phyloP scores from a whole-genome alignment of 75 land plant species.

The Pinus tabuliformis region DNA sequence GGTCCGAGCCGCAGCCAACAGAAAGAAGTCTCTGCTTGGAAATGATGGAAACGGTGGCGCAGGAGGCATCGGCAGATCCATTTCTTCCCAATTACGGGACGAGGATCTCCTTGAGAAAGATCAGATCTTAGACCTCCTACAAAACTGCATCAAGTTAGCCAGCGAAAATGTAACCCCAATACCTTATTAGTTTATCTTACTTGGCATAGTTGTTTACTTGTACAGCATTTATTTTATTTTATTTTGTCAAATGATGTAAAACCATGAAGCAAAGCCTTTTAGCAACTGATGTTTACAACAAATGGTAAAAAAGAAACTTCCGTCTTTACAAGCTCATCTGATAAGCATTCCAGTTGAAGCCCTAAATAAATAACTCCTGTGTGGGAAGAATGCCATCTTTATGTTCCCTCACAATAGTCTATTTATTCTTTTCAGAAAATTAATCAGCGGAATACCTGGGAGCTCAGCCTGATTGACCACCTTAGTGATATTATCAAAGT shows the following conservation, averaged over 20 bases:
- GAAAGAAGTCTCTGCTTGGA: constrained; percentile 37
- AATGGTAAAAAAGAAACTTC: too few relatives aligned
- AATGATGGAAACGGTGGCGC: too few relatives aligned
- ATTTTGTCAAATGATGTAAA: too few relatives aligned
- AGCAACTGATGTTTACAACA: too few relatives aligned
- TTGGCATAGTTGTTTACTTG: too few relatives aligned
- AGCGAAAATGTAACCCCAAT: constrained; percentile 67
- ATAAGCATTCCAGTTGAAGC: too few relatives aligned
- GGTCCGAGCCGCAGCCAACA: constrained; percentile 46
- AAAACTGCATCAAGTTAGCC: constrained; percentile 91
- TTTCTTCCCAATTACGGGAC: neutral
- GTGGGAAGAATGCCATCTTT: neutral
- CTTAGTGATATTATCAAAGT: constrained; percentile 67
- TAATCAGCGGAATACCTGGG: constrained; percentile 97
- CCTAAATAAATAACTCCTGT: too few relatives aligned
- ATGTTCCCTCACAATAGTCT: neutral
- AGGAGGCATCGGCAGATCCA: neutral
- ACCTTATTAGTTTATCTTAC: too few relatives aligned
- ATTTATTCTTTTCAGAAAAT: constrained; percentile 65
- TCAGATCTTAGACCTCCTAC: constrained; percentile 76
- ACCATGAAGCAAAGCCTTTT: too few relatives aligned
- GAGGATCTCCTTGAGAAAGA: constrained; percentile 29
- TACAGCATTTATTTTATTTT: too few relatives aligned
- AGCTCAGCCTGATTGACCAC: constrained; percentile 83
- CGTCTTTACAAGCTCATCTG: too few relatives aligned